Conservation (phyloP, 305 asterid species). For the Solanum chacoense region DNA sequence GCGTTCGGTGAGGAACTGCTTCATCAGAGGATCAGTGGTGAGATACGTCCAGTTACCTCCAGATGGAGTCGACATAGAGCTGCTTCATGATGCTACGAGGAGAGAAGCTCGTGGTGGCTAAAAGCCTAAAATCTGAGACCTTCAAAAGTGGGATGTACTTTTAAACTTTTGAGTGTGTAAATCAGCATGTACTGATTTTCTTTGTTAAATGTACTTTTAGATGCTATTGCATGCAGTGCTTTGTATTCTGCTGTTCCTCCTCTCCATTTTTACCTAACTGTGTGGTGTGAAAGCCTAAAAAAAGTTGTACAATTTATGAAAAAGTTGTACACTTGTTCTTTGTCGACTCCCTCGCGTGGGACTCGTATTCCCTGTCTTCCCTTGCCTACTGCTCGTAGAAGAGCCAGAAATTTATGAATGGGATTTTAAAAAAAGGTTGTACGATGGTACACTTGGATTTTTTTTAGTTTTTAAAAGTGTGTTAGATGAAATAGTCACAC, state of each 20-base stretch:
- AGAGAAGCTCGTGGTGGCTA: conserved; percentile 95
- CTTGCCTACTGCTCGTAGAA: neutral
- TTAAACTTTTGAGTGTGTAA: neutral
- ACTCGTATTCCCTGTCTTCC: neutral
- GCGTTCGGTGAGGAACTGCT: conserved; percentile 98
- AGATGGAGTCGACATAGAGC: conserved; percentile 91
- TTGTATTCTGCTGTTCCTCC: neutral
- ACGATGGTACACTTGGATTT: neutral
- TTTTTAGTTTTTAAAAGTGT: neutral
- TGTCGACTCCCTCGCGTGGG: neutral
- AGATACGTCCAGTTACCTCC: conserved; percentile 96
- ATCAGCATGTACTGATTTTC: neutral
- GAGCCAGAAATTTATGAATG: neutral
- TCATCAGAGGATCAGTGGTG: conserved; percentile 97
- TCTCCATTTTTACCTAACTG: neutral
- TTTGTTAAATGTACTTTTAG: neutral
- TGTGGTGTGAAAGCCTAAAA: neutral
- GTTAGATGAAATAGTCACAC: neutral
- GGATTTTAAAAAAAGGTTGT: neutral
- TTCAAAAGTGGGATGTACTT: neutral
- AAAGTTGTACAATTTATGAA: neutral
- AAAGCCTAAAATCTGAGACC: conserved; percentile 26
- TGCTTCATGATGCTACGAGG: conserved; percentile 97
- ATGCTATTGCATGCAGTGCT: neutral
- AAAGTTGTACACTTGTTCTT: neutral